A percentile compares a stretch with the other conserved stretches of the same genome.
These are phyloP conservation scores for Termitomyces sp. DNA, from an alignment of 768 basidiomycete species.

Conservation along the genomic window DNA sequence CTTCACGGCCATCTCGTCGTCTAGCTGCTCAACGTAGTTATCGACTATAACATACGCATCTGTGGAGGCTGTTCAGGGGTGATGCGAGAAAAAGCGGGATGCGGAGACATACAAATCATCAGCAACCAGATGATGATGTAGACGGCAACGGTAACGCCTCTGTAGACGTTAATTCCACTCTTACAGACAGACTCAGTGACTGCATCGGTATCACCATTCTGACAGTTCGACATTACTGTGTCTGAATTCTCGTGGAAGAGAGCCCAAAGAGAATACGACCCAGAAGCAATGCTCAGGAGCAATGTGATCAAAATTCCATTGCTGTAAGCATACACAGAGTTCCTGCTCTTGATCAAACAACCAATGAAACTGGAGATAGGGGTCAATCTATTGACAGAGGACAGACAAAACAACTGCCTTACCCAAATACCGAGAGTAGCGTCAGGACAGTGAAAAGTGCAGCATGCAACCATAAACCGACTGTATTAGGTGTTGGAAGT, in stretches of 20 bases:
- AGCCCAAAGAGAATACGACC: slow-evolving; percentile 43
- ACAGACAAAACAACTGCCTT: slow-evolving; percentile 9
- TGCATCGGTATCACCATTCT: slow-evolving; percentile 24
- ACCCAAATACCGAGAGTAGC: slow-evolving; percentile 48
- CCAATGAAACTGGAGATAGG: slow-evolving; percentile 34
- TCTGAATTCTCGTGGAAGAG: slow-evolving; percentile 38
- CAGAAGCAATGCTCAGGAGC: slow-evolving; percentile 39
- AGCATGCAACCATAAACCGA: slow-evolving; percentile 42
- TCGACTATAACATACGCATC: slow-evolving; percentile 48
- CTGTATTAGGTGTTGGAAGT: slow-evolving; percentile 29
- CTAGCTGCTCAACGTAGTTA: slow-evolving; percentile 47
- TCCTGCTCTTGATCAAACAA: slow-evolving; percentile 32
- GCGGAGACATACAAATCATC: slow-evolving; percentile 42
- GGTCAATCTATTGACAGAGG: neutral
- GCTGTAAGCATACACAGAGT: slow-evolving; percentile 39
- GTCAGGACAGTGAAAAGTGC: slow-evolving; percentile 43
- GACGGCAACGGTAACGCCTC: slow-evolving; percentile 36
- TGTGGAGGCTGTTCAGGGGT: slow-evolving; percentile 15
- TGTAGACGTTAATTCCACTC: slow-evolving; percentile 34
- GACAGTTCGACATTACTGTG: slow-evolving; percentile 31
- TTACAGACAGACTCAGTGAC: slow-evolving; percentile 34
- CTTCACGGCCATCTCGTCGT: slow-evolving; percentile 38
- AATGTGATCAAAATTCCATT: slow-evolving; percentile 40
- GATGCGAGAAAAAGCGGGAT: neutral
- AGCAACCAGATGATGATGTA: slow-evolving; percentile 49